These are phyloP conservation scores for Reutealis trisperma DNA, from an alignment of 345 rosid genomes.

Conservation along the genomic window DNA sequence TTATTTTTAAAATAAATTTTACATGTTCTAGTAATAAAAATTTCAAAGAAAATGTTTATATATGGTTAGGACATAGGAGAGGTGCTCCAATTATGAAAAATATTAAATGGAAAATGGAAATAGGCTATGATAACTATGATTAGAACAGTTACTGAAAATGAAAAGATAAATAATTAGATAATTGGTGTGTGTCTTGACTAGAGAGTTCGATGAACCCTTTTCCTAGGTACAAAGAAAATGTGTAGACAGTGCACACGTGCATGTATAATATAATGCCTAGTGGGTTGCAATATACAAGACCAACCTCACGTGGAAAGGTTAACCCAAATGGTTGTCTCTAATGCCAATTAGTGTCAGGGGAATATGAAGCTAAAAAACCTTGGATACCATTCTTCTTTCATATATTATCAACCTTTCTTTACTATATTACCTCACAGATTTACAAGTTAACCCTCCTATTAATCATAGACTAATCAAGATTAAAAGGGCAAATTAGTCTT, in stretches of 20 bases:
- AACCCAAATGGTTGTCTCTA: constrained; percentile 46
- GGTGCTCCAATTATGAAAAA: not conserved
- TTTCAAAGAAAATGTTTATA: no score
- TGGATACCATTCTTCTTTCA: constrained; percentile 44
- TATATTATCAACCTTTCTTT: constrained; percentile 15
- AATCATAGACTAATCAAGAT: not conserved
- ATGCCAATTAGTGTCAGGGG: constrained; percentile 44
- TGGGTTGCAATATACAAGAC: constrained; percentile 19
- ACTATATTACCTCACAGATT: not conserved
- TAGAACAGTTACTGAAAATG: not conserved
- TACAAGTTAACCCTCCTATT: constrained; percentile 18
- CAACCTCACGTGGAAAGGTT: constrained; percentile 52
- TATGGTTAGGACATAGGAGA: not conserved
- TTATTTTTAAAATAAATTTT: no score
- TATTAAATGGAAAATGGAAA: constrained; percentile 1
- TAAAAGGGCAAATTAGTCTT: constrained; percentile 21
- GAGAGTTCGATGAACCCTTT: constrained; percentile 25
- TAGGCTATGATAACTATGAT: constrained; percentile 7
- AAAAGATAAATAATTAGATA: not conserved
- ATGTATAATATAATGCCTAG: constrained; percentile 22
- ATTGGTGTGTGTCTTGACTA: constrained; percentile 24
- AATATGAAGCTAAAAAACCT: constrained; percentile 46
- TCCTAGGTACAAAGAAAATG: constrained; percentile 33
- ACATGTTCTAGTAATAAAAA: no score
- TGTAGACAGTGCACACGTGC: constrained; percentile 44